A percentile compares a stretch with the other conserved stretches of the same genome.
Evolutionary conservation across 768 basidiomycete species (phyloP).

Genomic region (Tulasnella sp.): DNA sequence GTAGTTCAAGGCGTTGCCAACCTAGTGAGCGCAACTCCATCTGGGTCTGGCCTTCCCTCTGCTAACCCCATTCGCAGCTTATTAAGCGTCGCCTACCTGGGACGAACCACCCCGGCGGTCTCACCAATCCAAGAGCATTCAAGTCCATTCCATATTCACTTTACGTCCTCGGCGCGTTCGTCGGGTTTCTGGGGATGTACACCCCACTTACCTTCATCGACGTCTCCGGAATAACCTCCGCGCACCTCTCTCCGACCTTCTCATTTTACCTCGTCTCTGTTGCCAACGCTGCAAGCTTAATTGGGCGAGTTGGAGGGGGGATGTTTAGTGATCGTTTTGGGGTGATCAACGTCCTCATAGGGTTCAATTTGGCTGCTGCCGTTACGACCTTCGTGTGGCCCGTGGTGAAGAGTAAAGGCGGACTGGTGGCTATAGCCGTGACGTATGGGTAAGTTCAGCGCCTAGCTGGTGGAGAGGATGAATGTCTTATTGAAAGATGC

Average conservation of each 20-base stretch:
- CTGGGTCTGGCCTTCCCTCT: neutral
- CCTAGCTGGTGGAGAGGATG: no score
- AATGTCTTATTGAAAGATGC: no score
- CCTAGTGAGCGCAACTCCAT: constrained; percentile 27
- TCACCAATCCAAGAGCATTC: constrained; percentile 46
- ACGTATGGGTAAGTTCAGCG: constrained; percentile 40
- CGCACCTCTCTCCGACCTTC: constrained; percentile 5
- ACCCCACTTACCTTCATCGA: constrained; percentile 19
- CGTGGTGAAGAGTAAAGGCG: constrained; percentile 22
- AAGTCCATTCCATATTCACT: constrained; percentile 40
- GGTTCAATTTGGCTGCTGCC: constrained; percentile 45
- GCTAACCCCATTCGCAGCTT: neutral
- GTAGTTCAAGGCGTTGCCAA: constrained; percentile 42
- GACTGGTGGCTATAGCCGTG: constrained; percentile 42
- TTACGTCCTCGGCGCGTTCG: constrained; percentile 46
- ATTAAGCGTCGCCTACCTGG: constrained; percentile 43
- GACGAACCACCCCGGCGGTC: constrained; percentile 39
- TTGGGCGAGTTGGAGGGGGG: constrained; percentile 23
- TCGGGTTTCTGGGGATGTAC: constrained; percentile 43
- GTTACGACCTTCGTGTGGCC: constrained; percentile 63
- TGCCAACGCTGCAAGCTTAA: constrained; percentile 20
- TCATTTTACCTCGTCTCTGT: constrained; percentile 20
- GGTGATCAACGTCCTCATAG: constrained; percentile 54
- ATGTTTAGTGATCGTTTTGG: constrained; percentile 31
- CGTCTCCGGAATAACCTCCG: neutral